phyloP scores from a whole-genome alignment of 495 filamentous ascomycete genomes.

The Aspergillus panamensis region DNA sequence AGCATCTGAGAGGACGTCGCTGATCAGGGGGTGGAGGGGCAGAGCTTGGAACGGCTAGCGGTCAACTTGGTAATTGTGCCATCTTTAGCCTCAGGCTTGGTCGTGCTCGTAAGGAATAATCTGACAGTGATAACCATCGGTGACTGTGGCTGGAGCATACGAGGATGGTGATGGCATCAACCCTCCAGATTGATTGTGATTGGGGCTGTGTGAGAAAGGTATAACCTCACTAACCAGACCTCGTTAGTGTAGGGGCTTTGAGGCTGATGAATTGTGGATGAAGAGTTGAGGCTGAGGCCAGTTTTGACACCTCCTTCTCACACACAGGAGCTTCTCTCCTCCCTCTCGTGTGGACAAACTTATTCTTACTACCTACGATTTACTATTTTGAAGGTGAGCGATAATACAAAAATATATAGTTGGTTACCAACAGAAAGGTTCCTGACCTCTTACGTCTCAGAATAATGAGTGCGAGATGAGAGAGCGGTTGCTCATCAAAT shows the following conservation, averaged over 20 bases:
- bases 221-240: not conserved
- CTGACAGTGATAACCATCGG: not conserved
- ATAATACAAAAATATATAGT: constrained; percentile 9
- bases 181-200: not conserved
- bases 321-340: not conserved
- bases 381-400: not conserved
- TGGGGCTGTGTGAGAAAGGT: constrained; percentile 5
- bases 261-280: not conserved
- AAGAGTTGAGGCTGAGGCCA: not conserved
- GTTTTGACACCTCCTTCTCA: not conserved
- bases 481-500: constrained; percentile 14
- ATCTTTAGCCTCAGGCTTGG: not conserved
- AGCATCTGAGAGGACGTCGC: not conserved
- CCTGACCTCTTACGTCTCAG: constrained; percentile 15
- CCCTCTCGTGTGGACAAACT: not conserved
- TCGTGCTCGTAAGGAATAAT: constrained; percentile 1
- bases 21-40: not conserved
- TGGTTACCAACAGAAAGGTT: constrained; percentile 18
- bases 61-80: not conserved
- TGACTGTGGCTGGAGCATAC: constrained; percentile 7
- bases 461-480: not conserved
- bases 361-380: constrained; percentile 9
- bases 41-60: not conserved
- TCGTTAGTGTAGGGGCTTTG: not conserved
- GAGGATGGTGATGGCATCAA: not conserved